phyloP scores from a whole-genome alignment of 345 rosid species.

The Eucalyptus marginata region DNA sequence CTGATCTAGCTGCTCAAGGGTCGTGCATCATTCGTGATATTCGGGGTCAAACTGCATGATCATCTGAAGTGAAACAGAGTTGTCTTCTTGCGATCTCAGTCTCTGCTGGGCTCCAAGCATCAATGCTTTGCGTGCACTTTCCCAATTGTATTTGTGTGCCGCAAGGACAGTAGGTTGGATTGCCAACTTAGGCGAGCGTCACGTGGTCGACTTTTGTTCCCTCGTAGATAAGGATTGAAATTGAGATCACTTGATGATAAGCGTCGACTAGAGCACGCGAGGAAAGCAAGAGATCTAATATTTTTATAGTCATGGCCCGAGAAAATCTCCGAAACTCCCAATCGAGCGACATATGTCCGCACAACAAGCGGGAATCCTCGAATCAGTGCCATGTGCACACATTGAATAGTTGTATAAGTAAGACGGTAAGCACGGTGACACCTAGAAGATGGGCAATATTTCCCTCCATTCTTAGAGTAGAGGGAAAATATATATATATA shows the following conservation, averaged over 20 bases:
- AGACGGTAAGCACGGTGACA: neutral
- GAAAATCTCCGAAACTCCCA: neutral
- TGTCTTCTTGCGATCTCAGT: neutral
- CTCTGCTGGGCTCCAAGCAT: neutral
- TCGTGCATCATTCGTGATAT: neutral
- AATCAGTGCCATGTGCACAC: neutral
- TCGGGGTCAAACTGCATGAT: neutral
- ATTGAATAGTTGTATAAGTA: neutral
- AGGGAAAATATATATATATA: too few species aligned
- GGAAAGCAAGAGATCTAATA: neutral
- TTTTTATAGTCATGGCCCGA: neutral
- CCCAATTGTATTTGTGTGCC: neutral
- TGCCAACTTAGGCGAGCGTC: neutral
- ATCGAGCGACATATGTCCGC: neutral
- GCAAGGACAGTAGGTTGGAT: neutral
- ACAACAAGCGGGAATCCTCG: neutral
- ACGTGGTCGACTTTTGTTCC: neutral
- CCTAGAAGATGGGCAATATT: neutral
- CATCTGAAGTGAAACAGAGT: neutral
- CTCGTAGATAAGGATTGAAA: neutral
- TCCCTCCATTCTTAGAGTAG: neutral
- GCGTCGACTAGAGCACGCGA: neutral
- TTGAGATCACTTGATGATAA: neutral
- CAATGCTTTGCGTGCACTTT: neutral
- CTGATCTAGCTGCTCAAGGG: neutral